A percentile compares a stretch with the other conserved stretches of the same genome.
Evolutionary conservation across 495 filamentous ascomycete genomes (phyloP).

Genomic region (Aspergillus coremiiformis): DNA sequence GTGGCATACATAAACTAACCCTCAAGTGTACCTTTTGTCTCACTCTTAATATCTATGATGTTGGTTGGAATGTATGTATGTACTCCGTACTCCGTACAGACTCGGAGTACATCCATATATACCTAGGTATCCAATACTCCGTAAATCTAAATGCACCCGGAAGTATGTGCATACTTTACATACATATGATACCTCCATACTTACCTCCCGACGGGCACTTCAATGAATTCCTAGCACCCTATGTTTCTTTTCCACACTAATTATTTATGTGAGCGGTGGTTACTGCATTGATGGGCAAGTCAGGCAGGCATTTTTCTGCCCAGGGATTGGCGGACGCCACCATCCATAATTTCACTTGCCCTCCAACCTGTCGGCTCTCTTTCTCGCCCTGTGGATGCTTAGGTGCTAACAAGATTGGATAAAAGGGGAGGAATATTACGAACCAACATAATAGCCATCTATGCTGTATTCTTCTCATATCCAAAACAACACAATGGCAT

Average conservation of each 20-base stretch:
- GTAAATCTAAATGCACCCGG: neutral
- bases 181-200: neutral
- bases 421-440: neutral
- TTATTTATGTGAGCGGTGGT: neutral
- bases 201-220: neutral
- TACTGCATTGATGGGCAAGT: neutral
- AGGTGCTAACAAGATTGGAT: no score
- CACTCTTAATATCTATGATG: no score
- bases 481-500: neutral
- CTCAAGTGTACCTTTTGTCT: no score
- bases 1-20: no score
- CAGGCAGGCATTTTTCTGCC: constrained; percentile 1
- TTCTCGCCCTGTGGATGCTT: neutral
- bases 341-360: neutral
- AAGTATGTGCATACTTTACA: neutral
- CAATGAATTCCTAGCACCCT: neutral
- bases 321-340: neutral
- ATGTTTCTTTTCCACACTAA: neutral
- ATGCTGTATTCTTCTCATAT: neutral
- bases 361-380: neutral
- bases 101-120: no score
- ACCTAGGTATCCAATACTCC: no score
- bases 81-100: neutral
- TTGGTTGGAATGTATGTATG: no score
- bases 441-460: neutral